A percentile compares a stretch with the other conserved stretches of the same genome.
Conservation (phyloP, 176 grass and related monocot genomes). For the Oryza longistaminata region DNA sequence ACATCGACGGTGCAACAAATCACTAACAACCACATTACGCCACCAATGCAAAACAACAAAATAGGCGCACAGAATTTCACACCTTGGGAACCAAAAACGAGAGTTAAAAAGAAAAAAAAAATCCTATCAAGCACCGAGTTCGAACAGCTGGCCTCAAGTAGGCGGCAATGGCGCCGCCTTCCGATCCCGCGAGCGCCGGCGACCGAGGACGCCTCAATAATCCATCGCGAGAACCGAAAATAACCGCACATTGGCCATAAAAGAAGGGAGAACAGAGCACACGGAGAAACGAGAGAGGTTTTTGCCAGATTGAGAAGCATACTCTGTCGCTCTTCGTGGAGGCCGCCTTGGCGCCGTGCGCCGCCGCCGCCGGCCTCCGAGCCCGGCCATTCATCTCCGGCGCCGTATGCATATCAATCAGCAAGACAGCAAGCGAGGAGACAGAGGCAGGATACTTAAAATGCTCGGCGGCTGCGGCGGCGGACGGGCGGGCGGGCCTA, state of each 20-base stretch:
- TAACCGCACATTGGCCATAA: not conserved
- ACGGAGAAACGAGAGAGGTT: not conserved
- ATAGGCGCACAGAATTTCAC: not conserved
- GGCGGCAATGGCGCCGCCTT: constrained; percentile 26
- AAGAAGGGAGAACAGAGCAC: constrained; percentile 27
- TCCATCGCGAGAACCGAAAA: not conserved
- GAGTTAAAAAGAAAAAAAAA: not conserved
- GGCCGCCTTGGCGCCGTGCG: constrained; percentile 18
- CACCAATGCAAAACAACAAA: not conserved
- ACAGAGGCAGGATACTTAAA: not conserved
- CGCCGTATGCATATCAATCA: constrained; percentile 5
- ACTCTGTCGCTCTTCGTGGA: constrained; percentile 64
- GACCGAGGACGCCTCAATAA: not conserved
- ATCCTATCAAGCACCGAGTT: constrained; percentile 5
- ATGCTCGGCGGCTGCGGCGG: not conserved
- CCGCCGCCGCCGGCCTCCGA: constrained; percentile 29
- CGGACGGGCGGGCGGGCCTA: not conserved
- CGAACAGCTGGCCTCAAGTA: constrained; percentile 16
- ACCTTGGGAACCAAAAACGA: not conserved
- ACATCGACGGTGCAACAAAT: not conserved
- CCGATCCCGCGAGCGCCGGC: not conserved
- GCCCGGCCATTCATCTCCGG: constrained; percentile 46
- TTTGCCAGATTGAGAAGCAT: constrained; percentile 36
- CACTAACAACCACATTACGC: not conserved
- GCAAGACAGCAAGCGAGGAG: not conserved